These are phyloP conservation scores for Zygnema cylindricum DNA, from an alignment of 139 green algal species.

Conservation along the genomic window DNA sequence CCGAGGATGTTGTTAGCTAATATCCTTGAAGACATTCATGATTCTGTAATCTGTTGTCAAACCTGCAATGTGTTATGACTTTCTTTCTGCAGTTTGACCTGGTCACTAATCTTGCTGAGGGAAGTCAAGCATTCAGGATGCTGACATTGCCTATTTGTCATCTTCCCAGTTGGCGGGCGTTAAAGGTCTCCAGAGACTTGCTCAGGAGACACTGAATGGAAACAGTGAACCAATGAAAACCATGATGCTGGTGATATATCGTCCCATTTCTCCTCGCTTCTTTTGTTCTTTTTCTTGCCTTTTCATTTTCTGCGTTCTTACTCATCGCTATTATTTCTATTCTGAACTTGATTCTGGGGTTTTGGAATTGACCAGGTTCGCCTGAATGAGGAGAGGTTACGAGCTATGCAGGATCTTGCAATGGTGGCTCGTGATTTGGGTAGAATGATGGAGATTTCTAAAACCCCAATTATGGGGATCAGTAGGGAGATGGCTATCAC, in stretches of 20 bases:
- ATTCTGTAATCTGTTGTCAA: no score
- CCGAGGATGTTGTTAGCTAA: no score
- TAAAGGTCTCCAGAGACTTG: conserved; percentile 32
- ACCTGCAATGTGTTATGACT: no score
- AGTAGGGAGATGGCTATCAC: not conserved
- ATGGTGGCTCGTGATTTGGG: conserved; percentile 38
- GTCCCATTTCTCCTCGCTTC: not conserved
- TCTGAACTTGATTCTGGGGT: not conserved
- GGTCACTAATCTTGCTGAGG: no score
- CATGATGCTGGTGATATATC: conserved; percentile 37
- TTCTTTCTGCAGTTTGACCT: no score
- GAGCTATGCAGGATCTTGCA: conserved; percentile 48
- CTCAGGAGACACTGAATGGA: conserved; percentile 26
- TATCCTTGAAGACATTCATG: no score
- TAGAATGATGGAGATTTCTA: conserved; percentile 47
- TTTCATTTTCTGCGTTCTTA: not conserved
- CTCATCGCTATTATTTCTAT: not conserved
- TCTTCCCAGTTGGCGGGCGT: conserved; percentile 13
- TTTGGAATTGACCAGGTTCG: conserved; percentile 21
- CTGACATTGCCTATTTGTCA: no score
- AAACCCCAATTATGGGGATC: conserved; percentile 38
- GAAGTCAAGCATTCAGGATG: no score
- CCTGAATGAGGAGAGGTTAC: conserved; percentile 45
- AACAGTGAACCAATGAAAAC: conserved; percentile 53
- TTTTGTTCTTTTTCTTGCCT: not conserved